Evolutionary conservation across 2,329 filamentous ascomycete species (phyloP), one percentile per base, ranked within the genome.

Genomic region (Hypoxylon sp.): DNA sequence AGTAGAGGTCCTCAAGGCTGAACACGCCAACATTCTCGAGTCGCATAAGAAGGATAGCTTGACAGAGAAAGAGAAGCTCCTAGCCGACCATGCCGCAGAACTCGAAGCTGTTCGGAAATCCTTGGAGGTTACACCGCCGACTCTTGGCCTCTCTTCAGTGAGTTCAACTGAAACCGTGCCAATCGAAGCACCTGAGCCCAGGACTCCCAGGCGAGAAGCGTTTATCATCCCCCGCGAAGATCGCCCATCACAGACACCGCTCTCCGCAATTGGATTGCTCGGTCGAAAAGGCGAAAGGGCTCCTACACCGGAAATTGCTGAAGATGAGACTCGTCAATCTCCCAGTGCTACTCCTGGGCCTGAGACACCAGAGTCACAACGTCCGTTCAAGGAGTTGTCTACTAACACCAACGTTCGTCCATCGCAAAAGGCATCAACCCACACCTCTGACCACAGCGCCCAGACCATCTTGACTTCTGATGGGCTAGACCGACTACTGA

Each of bases 381-480:
- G 80, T 14, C 87, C 86, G 0, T 85, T 92, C 72, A 87, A 83
- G 75, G 87, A 90, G 72, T 82, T 91, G 11, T 88, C 89, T n/a
- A 81, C 81, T 57, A 91, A 91, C 73, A 78, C 83, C 2, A 79
- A 77, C 63, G 73, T 78, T 54, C 80, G 80, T 19, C 73, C 79
- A 23, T 51, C 70, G 5, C 82, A 81, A 61, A 85, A 82, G 73
- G 73, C 69, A 21, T 55, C 75, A 21, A 67, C 80, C 41, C 77
- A 80, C 58, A 90, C 85, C 65, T 81, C 84, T 19, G 93, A 97
- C 73, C 90, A 91, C 70, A 87, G 90, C 56, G 91, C 91, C 12
- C 95, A 97, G 79, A 97, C 94, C 23, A 85, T 90, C 39, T 83
- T 97, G 29, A 96, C 93, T n/a, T 87, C 92, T 0, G 87, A 91